Conservation (phyloP, 2,329 filamentous ascomycete genomes). For the Hypoxylon sp. region DNA sequence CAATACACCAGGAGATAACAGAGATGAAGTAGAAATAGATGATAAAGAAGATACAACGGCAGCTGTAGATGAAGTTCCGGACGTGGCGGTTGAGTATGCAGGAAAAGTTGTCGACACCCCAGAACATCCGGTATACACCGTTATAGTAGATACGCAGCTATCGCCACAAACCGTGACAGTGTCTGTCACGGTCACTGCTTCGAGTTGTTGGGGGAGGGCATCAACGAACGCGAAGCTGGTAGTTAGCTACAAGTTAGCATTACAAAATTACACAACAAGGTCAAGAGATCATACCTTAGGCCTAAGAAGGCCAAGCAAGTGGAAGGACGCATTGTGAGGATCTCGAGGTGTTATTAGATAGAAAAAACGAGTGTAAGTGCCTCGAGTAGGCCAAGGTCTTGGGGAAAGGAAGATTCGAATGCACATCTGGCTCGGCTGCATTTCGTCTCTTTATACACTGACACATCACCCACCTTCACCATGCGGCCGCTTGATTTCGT, state of each 20-base stretch:
- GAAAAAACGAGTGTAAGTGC: conserved; percentile 41
- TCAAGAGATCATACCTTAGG: conserved; percentile 37
- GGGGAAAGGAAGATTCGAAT: conserved; percentile 1
- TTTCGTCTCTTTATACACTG: conserved; percentile 31
- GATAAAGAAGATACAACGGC: conserved; percentile 18
- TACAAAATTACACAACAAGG: neutral
- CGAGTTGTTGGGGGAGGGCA: conserved; percentile 35
- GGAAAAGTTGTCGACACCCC: conserved; percentile 21
- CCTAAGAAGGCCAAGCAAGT: conserved; percentile 40
- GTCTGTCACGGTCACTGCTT: conserved; percentile 35
- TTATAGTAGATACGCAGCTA: conserved; percentile 41
- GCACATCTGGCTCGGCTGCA: conserved; percentile 2
- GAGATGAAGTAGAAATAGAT: conserved; percentile 7
- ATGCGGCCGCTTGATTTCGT: conserved; percentile 14
- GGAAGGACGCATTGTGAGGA: conserved; percentile 37
- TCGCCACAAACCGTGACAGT: conserved; percentile 43
- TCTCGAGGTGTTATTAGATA: conserved; percentile 17
- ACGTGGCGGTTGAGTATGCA: conserved; percentile 23
- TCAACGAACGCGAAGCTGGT: conserved; percentile 38
- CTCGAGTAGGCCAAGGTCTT: conserved; percentile 23
- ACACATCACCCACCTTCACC: neutral
- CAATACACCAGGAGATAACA: conserved; percentile 15
- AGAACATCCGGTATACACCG: conserved; percentile 41
- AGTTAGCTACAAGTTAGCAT: conserved; percentile 34
- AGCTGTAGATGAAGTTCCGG: conserved; percentile 31